Base-by-base conservation (phyloP, 2,329 filamentous ascomycete genomes). In the Beauveria sp. region DNA sequence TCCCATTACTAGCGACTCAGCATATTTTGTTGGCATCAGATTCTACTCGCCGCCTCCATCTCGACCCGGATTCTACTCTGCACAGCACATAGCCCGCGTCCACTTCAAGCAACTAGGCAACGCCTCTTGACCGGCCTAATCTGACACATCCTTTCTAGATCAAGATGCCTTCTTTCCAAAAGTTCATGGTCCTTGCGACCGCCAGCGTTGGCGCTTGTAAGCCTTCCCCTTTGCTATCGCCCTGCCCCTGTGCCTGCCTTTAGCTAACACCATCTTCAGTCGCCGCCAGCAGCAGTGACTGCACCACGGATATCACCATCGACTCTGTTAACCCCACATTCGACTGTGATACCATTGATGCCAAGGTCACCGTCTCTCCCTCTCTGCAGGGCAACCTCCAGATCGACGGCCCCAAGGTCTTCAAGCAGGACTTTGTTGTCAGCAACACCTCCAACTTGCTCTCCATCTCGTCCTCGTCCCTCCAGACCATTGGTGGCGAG, bases 401-500 rank as follows among this genome's bases (percentile, higher is more conserved):
- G 59, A 75, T 97, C 65, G 77, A 83, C 68, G 86, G 87, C 55
- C 75, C 84, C 51, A 69, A 83, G 70, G 67, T 78, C 64, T 80
- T 89, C 69, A 76, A 76, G 56, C 84, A 84, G 65, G 77, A 81
- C 70, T 71, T 89, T 61, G 80, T 83, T 51, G 75, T 83, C 71
- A 88, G 91, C 76, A 83, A 85, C 65, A 79, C 82, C 65, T 68
- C 71, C 8, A 66, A 69, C 51, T 77, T 97, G 63, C 84, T 84
- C 69, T 80, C 79, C 61, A 75, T 97, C 63, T 75, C 78, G 58
- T 88, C 85, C 65, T 73, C 76, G 64, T 79, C 81, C 60, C 80
- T 97, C 65, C 71, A 76, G 65, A 77, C 77, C 55, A 89, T 99
- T 70, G 82, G 80, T 53, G 86, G 88, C 54, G 75, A 73, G n/a